Evolutionary conservation across 73 alveolate genomes (phyloP).

Genomic region (Tetrahymena malaccensis): DNA sequence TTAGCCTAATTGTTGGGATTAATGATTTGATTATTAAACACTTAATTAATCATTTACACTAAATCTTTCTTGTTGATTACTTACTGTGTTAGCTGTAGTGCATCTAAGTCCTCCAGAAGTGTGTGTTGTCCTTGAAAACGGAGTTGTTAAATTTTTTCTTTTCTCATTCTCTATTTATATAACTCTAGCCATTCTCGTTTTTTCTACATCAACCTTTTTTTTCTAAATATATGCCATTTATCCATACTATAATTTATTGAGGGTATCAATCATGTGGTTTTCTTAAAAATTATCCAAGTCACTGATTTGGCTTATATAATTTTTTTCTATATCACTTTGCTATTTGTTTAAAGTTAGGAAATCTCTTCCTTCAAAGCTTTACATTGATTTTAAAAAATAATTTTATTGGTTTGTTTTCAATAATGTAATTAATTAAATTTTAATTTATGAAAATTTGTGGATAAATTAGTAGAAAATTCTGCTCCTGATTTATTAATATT

Average conservation of each 20-base stretch:
- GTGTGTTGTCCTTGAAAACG: neutral
- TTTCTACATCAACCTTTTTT: neutral
- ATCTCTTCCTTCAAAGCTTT: neutral
- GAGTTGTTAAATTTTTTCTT: neutral
- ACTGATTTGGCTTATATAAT: neutral
- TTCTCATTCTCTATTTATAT: neutral
- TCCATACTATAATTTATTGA: neutral
- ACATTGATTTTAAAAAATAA: neutral
- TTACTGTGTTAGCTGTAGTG: neutral
- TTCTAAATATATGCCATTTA: neutral
- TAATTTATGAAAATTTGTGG: too few species aligned
- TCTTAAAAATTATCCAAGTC: neutral
- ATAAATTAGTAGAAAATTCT: too few species aligned
- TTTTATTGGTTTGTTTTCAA: too few species aligned
- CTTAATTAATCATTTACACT: neutral
- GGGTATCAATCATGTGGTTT: neutral
- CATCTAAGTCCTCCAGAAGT: neutral
- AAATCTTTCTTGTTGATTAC: neutral
- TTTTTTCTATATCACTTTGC: neutral
- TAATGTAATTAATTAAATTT: too few species aligned
- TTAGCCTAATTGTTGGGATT: neutral
- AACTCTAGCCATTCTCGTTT: neutral
- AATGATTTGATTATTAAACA: neutral
- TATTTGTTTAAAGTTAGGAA: neutral
- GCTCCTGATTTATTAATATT: too few species aligned